Conservation (phyloP, 2,329 filamentous ascomycete species). For the Neophaeococcomyces aloes region DNA sequence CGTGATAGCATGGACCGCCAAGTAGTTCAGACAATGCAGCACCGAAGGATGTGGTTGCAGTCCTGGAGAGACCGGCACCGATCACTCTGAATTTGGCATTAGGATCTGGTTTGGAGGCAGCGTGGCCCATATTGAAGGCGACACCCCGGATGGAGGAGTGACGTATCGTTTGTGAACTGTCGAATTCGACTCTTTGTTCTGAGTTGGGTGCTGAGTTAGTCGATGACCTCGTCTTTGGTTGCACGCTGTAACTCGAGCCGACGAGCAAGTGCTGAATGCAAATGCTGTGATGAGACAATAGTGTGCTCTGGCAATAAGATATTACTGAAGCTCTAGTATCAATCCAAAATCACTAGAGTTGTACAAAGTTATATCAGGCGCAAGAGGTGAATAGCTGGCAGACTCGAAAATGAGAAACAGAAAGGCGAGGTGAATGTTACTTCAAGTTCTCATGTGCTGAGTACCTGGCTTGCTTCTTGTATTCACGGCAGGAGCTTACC, state of each 20-base stretch:
- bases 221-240: too few species aligned
- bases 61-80: slow-evolving; percentile 29
- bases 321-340: neutral
- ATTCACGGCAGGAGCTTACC: neutral
- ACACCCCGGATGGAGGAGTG: neutral
- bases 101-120: slow-evolving; percentile 16
- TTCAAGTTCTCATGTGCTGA: neutral
- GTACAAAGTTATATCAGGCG: neutral
- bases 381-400: neutral
- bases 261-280: too few species aligned
- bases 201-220: too few species aligned
- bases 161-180: neutral
- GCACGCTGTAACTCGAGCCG: too few species aligned
- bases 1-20: slow-evolving; percentile 41
- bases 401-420: neutral
- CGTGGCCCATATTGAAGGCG: slow-evolving; percentile 16
- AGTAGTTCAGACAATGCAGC: slow-evolving; percentile 39
- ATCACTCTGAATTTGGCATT: slow-evolving; percentile 17
- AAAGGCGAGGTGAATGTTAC: neutral
- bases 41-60: slow-evolving; percentile 42
- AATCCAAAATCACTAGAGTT: neutral
- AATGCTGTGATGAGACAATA: too few species aligned
- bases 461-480: slow-evolving; percentile 1
- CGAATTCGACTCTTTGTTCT: neutral
- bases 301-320: too few species aligned